Conservation (phyloP, 2,329 filamentous ascomycete species). For the Colletotrichum simmondsii region DNA sequence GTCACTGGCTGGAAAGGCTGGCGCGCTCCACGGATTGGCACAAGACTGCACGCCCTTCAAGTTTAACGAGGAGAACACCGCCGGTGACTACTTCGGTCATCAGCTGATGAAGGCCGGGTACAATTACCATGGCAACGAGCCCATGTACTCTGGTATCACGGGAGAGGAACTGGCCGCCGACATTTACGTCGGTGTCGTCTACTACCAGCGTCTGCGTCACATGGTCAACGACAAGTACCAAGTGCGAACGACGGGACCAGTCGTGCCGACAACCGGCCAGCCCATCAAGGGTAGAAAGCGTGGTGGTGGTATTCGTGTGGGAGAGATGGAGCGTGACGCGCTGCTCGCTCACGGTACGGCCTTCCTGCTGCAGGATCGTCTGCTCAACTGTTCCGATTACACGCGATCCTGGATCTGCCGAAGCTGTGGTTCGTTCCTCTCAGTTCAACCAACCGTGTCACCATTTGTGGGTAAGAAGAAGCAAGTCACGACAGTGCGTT, state of each 20-base stretch:
- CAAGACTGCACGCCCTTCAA: slow-evolving; percentile 96
- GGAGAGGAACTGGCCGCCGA: slow-evolving; percentile 93
- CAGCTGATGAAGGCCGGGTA: slow-evolving; percentile 95
- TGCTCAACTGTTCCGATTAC: slow-evolving; percentile 98
- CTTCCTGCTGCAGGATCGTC: slow-evolving; percentile 91
- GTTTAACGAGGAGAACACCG: slow-evolving; percentile 92
- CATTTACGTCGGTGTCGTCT: slow-evolving; percentile 96
- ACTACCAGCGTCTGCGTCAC: slow-evolving; percentile 97
- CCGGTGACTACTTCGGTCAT: slow-evolving; percentile 94
- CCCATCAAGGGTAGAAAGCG: slow-evolving; percentile 97
- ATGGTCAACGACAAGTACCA: slow-evolving; percentile 99
- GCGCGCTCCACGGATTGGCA: slow-evolving; percentile 92
- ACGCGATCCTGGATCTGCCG: slow-evolving; percentile 90
- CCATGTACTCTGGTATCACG: slow-evolving; percentile 97
- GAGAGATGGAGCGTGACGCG: slow-evolving; percentile 98
- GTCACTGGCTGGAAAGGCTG: slow-evolving; percentile 94
- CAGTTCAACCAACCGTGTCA: slow-evolving; percentile 82
- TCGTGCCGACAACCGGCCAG: slow-evolving; percentile 90
- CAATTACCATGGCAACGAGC: slow-evolving; percentile 98
- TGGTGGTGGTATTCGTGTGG: slow-evolving; percentile 97
- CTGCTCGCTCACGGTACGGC: slow-evolving; percentile 94
- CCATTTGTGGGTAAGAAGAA: slow-evolving; percentile 73
- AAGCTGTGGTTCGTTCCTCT: slow-evolving; percentile 89
- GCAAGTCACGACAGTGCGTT: slow-evolving; percentile 77
- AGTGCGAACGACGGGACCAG: slow-evolving; percentile 93